Conservation (phyloP, 805 yeast genomes). For the Lipomyces mesembrius region DNA sequence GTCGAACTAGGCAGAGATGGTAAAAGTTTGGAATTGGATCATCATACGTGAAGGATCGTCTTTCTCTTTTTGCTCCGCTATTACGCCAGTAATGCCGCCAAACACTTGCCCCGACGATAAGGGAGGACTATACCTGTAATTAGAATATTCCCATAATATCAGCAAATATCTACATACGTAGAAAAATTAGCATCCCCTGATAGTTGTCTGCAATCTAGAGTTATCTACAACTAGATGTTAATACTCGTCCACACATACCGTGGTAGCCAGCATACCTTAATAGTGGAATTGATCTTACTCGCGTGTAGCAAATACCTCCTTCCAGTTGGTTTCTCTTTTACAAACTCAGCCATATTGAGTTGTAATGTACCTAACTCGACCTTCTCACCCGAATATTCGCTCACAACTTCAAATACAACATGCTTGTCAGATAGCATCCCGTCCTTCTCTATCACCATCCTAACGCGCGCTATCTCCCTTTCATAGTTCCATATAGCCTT, state of each 20-base stretch:
- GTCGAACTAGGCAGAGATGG: not conserved
- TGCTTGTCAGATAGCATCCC: slow-evolving; percentile 47
- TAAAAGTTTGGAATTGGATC: not conserved
- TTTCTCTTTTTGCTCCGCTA: slow-evolving; percentile 40
- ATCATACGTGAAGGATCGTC: slow-evolving; percentile 29
- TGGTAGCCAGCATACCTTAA: slow-evolving; percentile 46
- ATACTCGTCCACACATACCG: not conserved
- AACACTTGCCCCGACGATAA: slow-evolving; percentile 51
- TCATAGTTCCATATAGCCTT: slow-evolving; percentile 56
- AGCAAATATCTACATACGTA: slow-evolving; percentile 21
- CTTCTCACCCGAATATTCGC: slow-evolving; percentile 50
- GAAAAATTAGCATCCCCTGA: slow-evolving; percentile 32
- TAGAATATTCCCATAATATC: not conserved
- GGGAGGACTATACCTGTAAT: slow-evolving; percentile 41
- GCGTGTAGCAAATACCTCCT: slow-evolving; percentile 72
- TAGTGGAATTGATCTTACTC: slow-evolving; percentile 82
- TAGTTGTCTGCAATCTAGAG: slow-evolving; percentile 21
- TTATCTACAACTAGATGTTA: slow-evolving; percentile 14
- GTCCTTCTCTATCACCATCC: slow-evolving; percentile 50
- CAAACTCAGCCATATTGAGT: slow-evolving; percentile 74
- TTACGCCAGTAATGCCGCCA: slow-evolving; percentile 56
- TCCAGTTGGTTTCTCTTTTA: slow-evolving; percentile 56
- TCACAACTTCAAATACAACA: slow-evolving; percentile 53
- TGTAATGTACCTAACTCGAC: slow-evolving; percentile 66
- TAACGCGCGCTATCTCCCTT: slow-evolving; percentile 47